phyloP scores from a whole-genome alignment of 176 grass and related monocot species.

The Triticum dicoccoides region DNA sequence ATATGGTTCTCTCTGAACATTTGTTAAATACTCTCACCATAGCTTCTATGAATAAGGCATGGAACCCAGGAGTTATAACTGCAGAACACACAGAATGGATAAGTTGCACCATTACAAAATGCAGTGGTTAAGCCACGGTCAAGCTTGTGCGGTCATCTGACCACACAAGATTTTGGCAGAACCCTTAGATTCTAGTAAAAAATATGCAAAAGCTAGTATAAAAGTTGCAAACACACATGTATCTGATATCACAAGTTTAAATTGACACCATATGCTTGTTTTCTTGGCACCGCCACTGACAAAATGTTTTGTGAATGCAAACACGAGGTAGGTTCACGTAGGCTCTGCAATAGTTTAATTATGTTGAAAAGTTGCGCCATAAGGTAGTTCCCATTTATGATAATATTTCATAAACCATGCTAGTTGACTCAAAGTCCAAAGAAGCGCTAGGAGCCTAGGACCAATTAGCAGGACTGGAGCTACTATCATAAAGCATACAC shows the following conservation, averaged over 20 bases:
- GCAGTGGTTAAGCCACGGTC: not conserved
- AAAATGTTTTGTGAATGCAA: slow-evolving; percentile 6
- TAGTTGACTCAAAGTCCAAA: slow-evolving; percentile 2
- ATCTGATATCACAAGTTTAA: not conserved
- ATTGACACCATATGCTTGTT: not conserved
- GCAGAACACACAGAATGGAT: slow-evolving; percentile 13
- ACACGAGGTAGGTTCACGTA: not conserved
- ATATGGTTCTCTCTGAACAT: slow-evolving; percentile 87
- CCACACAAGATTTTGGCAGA: not conserved
- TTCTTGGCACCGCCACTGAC: not conserved
- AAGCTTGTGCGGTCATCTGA: not conserved
- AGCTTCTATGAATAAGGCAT: slow-evolving; percentile 89
- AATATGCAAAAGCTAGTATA: not conserved
- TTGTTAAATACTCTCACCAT: slow-evolving; percentile 81
- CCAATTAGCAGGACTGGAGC: not conserved
- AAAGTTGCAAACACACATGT: not conserved
- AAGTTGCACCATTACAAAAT: not conserved
- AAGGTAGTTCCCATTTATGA: not conserved
- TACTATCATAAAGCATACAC: not conserved
- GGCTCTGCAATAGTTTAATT: not conserved
- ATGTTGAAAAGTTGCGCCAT: not conserved
- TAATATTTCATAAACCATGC: not conserved
- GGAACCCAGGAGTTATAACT: slow-evolving; percentile 96
- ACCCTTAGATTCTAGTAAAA: not conserved
- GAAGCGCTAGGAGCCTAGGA: not conserved